Base-by-base conservation (phyloP, 495 filamentous ascomycete species). In the Parathielavia appendiculata region DNA sequence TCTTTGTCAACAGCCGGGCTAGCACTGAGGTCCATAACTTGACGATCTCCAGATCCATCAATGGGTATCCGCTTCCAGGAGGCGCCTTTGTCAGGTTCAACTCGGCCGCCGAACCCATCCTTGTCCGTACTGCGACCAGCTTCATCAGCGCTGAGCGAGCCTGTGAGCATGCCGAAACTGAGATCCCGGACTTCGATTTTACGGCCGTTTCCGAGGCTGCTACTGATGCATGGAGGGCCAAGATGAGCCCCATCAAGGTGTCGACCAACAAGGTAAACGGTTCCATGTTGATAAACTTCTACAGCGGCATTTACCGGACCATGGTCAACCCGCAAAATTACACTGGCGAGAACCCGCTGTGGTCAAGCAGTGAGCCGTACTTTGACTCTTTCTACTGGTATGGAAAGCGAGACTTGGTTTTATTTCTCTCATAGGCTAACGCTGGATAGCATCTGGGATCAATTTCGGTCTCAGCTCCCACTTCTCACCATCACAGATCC, bases 321-420 rank as follows among this genome's bases (percentile, higher is more conserved):
- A 81, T 88, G 79, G 79, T 89, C 36, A 86, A 82, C 44, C 87
- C 87, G 5, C 87, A 91, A 64, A 86, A 90, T 56, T 89, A 89
- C 63, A 90, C 88, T 0, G 86, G 87, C 0, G 88, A 92, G 65
- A 92, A 91, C 56, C 88, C 87, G 9, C 64, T 86, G 0, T 92
- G 87, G 85, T 57, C 81, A 10, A 87, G 82, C 36, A 75, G 73
- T 26, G 88, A 90, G 71, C 88, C 88, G 13, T 90, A 91, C 61
- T 92, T 85, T 63, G 88, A 91, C 67, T 87, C 83, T n/a, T 90
- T 83, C 58, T 91, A 90, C 65, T 90, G 85, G 57, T 84, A 68
- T 71, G 79, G 30, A 9, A 7, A 13, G 8, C n/a, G 32, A 51
- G 12, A 2, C 1, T 20, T 19, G 22, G 34, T 74, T 70, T 1